Evolutionary conservation across 1,284 basidiomycete genomes (phyloP), one percentile per base, ranked within the genome.

Genomic region (Anthracocystis setariae): DNA sequence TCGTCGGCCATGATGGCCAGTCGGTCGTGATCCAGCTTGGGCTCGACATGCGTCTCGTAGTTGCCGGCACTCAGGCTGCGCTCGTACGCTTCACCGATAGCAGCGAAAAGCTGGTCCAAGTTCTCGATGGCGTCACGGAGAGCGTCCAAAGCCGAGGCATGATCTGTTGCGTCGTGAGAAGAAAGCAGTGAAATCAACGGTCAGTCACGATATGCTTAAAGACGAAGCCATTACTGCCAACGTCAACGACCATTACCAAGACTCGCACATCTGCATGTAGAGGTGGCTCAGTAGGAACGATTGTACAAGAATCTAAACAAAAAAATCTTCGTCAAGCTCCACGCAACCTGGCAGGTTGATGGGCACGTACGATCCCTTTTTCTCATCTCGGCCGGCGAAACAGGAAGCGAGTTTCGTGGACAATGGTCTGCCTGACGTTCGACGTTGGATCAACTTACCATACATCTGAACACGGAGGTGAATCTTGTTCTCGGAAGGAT

Each of bases 401-500:
- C n/a, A n/a, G n/a, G 8, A n/a, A 25, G 48, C n/a, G 13, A 37
- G 12, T 24, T 17, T 33, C 20, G 12, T 33, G 25, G 29, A 40
- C 29, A 40, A 39, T 48, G 49, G 29, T 38, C 27, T 9, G 8
- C 12, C 17, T 25, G 21, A 23, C 25, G 39, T 13, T 10, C 18
- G 10, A 12, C 0, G 12, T 23, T 21, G 40, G 2, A 23, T 9
- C 20, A 23, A 87, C 93, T 77, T 81, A 97, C 94, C 94, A 81
- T 95, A 95, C 94, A 98, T 98, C 87, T 98, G 95, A 67, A 98
- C 92, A 18, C 96, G 90, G 43, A 98, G 86, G 81, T 98, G 92
- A 76, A 98, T 96, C 82, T 92, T 90, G 78, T 92, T 92, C 85
- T 98, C 95, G 20, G 94, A 96, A 5, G 95, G 94, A 85, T 98